A percentile compares a stretch with the other conserved stretches of the same genome.
Conservation (phyloP, 768 basidiomycete species). For the Lactarius indigo region DNA sequence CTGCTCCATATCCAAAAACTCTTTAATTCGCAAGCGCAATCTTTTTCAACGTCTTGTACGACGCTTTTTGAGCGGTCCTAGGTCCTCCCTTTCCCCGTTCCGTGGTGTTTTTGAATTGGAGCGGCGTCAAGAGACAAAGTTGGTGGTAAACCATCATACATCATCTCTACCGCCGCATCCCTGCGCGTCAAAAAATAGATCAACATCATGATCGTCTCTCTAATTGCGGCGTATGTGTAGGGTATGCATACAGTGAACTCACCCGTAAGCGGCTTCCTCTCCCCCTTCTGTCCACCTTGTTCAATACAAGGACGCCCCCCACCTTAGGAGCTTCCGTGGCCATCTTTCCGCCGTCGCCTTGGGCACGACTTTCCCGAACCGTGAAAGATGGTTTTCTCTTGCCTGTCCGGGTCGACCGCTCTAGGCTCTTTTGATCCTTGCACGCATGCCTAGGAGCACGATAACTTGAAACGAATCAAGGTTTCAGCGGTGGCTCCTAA, state of each 20-base stretch:
- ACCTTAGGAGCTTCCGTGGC: background rate
- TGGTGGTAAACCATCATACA: background rate
- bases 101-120: background rate
- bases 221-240: constrained; percentile 2
- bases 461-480: constrained; percentile 5
- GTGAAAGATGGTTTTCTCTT: background rate
- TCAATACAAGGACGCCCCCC: background rate
- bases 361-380: constrained; percentile 1
- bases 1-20: background rate
- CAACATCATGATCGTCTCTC: constrained; percentile 1
- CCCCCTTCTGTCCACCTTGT: background rate
- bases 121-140: background rate
- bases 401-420: background rate
- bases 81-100: background rate
- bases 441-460: background rate
- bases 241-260: background rate
- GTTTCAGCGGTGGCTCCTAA: background rate
- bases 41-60: background rate
- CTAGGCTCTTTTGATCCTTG: background rate
- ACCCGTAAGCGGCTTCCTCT: background rate
- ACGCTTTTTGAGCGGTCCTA: background rate
- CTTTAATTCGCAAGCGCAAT: background rate
- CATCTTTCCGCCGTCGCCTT: background rate
- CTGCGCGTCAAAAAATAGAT: background rate
- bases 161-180: background rate